These are phyloP conservation scores for Tricholoma sp. DNA, from an alignment of 768 basidiomycete genomes.

Conservation along the genomic window DNA sequence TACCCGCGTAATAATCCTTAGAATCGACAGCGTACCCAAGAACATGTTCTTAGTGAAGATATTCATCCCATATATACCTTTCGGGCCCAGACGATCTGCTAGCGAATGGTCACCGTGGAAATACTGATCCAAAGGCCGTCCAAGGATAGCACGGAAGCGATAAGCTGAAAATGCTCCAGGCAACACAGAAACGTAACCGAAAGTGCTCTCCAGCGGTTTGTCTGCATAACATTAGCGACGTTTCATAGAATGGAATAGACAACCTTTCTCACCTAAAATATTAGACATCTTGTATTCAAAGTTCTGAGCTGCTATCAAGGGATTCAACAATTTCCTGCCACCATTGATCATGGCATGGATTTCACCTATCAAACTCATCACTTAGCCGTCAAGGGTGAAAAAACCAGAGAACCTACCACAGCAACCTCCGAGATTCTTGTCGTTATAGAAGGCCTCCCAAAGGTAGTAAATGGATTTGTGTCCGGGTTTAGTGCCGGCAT, in stretches of 20 bases:
- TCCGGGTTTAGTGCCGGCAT: conserved; percentile 95
- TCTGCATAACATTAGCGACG: conserved; percentile 35
- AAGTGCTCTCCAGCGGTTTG: conserved; percentile 92
- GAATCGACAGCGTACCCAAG: conserved; percentile 27
- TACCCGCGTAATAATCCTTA: background rate
- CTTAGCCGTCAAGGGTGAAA: background rate
- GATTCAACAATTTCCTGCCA: conserved; percentile 87
- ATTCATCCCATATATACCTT: conserved; percentile 95
- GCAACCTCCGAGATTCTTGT: conserved; percentile 75
- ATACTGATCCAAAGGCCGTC: conserved; percentile 80
- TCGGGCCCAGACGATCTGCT: conserved; percentile 85
- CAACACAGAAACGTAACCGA: conserved; percentile 92
- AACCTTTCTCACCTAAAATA: conserved; percentile 59
- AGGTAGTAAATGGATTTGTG: conserved; percentile 95
- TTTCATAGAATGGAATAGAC: background rate
- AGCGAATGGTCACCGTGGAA: conserved; percentile 87
- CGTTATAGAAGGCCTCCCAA: conserved; percentile 89
- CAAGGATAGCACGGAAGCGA: conserved; percentile 87
- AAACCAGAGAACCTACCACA: conserved; percentile 47
- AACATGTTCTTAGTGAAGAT: conserved; percentile 92
- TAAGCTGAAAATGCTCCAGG: conserved; percentile 98
- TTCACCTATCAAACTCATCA: conserved; percentile 40
- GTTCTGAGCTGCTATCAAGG: conserved; percentile 91
- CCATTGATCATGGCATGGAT: conserved; percentile 97
- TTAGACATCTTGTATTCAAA: conserved; percentile 99